Percentiles rank a stretch among this genome's conserved stretches.
Evolutionary conservation across 2,329 filamentous ascomycete genomes (phyloP).

Genomic region (Trichoderma afroharzianum): DNA sequence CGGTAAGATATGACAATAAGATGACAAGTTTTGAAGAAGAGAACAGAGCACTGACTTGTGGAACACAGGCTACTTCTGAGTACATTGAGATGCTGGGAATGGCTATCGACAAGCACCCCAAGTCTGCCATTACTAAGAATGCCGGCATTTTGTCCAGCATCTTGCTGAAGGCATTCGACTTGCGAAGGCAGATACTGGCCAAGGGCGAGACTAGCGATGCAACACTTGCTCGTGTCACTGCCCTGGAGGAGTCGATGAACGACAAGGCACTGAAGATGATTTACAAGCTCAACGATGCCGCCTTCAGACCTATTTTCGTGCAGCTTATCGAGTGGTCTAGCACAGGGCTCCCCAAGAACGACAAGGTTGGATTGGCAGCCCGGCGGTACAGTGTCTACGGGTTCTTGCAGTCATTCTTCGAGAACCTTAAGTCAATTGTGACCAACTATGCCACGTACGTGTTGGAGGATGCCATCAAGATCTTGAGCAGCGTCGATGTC

Average conservation of each 20-base stretch:
- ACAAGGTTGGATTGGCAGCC: slow-evolving; percentile 53
- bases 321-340: slow-evolving; percentile 80
- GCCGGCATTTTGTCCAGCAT: slow-evolving; percentile 64
- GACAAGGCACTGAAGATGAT: slow-evolving; percentile 81
- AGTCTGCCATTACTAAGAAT: slow-evolving; percentile 74
- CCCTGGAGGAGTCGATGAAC: slow-evolving; percentile 63
- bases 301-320: slow-evolving; percentile 88
- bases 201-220: slow-evolving; percentile 46
- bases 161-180: slow-evolving; percentile 58
- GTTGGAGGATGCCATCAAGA: slow-evolving; percentile 67
- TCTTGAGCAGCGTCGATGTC: slow-evolving; percentile 54
- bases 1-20: slow-evolving; percentile 45
- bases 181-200: slow-evolving; percentile 55
- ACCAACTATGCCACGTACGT: slow-evolving; percentile 88
- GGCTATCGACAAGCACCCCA: slow-evolving; percentile 73
- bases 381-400: slow-evolving; percentile 75
- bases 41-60: slow-evolving; percentile 22
- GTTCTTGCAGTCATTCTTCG: slow-evolving; percentile 77
- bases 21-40: background rate
- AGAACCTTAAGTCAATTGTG: slow-evolving; percentile 85
- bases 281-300: slow-evolving; percentile 91
- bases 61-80: slow-evolving; percentile 59
- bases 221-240: slow-evolving; percentile 46
- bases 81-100: slow-evolving; percentile 66
- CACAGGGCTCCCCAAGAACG: slow-evolving; percentile 57